Evolutionary conservation across 768 basidiomycete genomes (phyloP).

Genomic region (Chiua virens): DNA sequence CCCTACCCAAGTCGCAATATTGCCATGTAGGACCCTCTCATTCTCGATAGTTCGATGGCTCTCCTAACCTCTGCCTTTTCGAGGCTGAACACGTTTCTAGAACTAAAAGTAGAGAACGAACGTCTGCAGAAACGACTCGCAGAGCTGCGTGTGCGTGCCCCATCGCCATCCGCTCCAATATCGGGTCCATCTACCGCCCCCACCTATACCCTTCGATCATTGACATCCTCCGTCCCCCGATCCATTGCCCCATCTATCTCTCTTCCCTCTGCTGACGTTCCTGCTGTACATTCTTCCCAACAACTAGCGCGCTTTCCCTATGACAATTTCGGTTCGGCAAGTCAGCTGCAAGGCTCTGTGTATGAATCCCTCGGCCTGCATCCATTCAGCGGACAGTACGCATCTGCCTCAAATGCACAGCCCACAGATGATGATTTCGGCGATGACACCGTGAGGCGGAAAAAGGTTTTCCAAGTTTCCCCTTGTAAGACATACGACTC

Average conservation of each 20-base stretch:
- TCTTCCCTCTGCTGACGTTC: slow-evolving; percentile 8
- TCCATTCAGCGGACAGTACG: slow-evolving; percentile 17
- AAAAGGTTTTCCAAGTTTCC: slow-evolving; percentile 47
- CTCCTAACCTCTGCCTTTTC: slow-evolving; percentile 2
- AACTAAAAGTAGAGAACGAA: slow-evolving; percentile 88
- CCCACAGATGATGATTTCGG: slow-evolving; percentile 40
- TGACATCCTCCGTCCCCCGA: slow-evolving; percentile 21
- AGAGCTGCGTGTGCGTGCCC: slow-evolving; percentile 36
- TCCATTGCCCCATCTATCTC: slow-evolving; percentile 19
- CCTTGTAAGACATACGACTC: background rate
- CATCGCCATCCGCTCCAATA: slow-evolving; percentile 16
- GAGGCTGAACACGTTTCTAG: slow-evolving; percentile 73
- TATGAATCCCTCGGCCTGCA: slow-evolving; percentile 23
- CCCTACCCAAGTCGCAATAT: slow-evolving; percentile 76
- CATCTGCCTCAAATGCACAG: slow-evolving; percentile 10
- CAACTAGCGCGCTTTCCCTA: slow-evolving; percentile 12
- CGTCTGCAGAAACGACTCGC: slow-evolving; percentile 62
- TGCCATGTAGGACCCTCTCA: slow-evolving; percentile 50
- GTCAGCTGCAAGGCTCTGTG: slow-evolving; percentile 8
- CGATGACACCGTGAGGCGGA: slow-evolving; percentile 58
- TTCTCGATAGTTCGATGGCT: background rate
- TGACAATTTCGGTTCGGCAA: slow-evolving; percentile 12
- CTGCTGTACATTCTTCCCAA: slow-evolving; percentile 17
- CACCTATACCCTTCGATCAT: slow-evolving; percentile 25
- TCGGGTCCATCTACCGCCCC: slow-evolving; percentile 22